Evolutionary conservation across 2,329 filamentous ascomycete genomes (phyloP).

Genomic region (Samsoniella hepiali): DNA sequence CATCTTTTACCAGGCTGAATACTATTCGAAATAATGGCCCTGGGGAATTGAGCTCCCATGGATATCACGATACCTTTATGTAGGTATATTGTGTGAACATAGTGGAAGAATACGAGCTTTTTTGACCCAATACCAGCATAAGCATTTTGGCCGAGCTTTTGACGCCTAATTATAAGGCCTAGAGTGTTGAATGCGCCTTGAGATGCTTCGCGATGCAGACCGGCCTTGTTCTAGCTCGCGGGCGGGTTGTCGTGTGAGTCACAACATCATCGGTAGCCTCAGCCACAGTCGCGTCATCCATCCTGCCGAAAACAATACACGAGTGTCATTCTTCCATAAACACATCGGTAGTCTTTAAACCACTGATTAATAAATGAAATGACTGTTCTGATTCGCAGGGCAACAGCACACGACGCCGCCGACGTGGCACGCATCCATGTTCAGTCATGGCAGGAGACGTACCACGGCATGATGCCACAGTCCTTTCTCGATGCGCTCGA

Average conservation of each 20-base stretch:
- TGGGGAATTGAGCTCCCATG: too few relatives aligned
- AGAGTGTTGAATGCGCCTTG: too few relatives aligned
- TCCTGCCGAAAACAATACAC: not conserved
- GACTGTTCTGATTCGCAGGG: not conserved
- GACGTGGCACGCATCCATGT: conserved; percentile 12
- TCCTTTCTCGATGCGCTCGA: conserved; percentile 9
- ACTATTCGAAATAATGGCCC: too few relatives aligned
- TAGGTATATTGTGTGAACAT: not conserved
- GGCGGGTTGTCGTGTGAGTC: not conserved
- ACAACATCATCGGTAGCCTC: not conserved
- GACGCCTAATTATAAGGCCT: not conserved
- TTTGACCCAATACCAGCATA: not conserved
- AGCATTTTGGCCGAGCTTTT: not conserved
- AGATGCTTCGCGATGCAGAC: not conserved
- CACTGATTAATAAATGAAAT: not conserved
- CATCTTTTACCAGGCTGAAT: too few relatives aligned
- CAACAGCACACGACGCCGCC: not conserved
- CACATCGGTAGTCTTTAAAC: too few relatives aligned
- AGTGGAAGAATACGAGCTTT: not conserved
- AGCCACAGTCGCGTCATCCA: not conserved
- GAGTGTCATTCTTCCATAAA: not conserved
- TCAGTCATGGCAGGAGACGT: conserved; percentile 16
- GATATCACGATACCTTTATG: not conserved
- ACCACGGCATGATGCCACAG: not conserved
- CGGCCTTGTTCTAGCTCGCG: not conserved